Percentiles rank a stretch among this genome's conserved stretches.
Conservation (phyloP, 202 grass and related monocot species). For the Cymbopogon flexuosus region DNA sequence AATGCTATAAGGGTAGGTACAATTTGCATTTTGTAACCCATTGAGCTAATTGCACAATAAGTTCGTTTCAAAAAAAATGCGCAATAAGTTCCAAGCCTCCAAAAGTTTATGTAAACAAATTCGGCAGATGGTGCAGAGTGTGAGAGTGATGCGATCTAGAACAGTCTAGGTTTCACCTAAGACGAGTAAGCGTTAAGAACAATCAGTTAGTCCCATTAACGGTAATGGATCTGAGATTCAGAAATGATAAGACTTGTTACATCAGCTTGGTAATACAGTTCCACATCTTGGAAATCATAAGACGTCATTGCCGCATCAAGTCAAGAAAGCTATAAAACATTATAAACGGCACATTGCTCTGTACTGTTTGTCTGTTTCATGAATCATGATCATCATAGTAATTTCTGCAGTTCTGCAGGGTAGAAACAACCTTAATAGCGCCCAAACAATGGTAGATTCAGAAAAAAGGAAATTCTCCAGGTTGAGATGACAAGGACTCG, state of each 20-base stretch:
- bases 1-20: background rate
- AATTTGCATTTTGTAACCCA: background rate
- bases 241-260: background rate
- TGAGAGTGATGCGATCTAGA: background rate
- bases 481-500: constrained; percentile 19
- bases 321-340: background rate
- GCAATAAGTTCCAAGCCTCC: background rate
- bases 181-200: constrained; percentile 38
- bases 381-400: background rate
- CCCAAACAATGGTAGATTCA: background rate
- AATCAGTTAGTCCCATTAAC: constrained; percentile 9
- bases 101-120: background rate
- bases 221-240: background rate
- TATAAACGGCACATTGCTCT: background rate
- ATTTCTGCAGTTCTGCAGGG: background rate
- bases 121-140: background rate
- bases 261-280: constrained; percentile 9
- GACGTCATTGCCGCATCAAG: background rate
- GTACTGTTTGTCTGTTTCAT: background rate
- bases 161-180: background rate
- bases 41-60: background rate
- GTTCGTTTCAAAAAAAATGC: background rate
- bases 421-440: background rate
- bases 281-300: background rate
- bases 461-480: background rate